Evolutionary conservation across 371 early-diverging fungal species (phyloP), one percentile per base, ranked within the genome.

Genomic region (Apophysomyces variabilis): DNA sequence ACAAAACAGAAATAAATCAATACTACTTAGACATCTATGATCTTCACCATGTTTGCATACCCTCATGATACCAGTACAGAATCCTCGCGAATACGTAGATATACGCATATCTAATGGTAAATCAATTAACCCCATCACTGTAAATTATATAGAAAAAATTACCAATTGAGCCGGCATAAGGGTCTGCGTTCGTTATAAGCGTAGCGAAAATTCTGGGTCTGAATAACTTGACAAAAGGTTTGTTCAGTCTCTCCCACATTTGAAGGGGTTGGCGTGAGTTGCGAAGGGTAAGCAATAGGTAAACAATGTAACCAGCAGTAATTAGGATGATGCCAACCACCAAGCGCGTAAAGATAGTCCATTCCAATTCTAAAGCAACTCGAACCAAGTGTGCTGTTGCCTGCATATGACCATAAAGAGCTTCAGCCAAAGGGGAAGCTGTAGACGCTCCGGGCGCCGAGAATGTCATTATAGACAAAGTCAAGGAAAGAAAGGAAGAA

Each of bases 51-150:
- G 9, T 12, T 12, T 5, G 63, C 74, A 69, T 77, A 82, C 83
- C 44, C 76, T 73, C 80, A 83, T 77, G 66, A 83, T 73, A 37
- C 77, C 83, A 18, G 80, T 77, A 66, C 83, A 83, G 50, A 77
- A 80, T 9, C 83, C 83, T 50, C 69, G 66, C 16, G 83, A 80
- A 62, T 77, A 78, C 0, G 83, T 83, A 9, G 83, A 77, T 6
- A 83, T 66, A 21, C 83, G 75, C 67, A 83, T 66, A 68, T 83
- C 83, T 83, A 61, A 9, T 35, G 43, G 14, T 26, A 35, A 13
- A 60, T 43, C 26, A 26, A 58, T 43, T 38, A 38, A 11, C 9
- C 36, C 38, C 45, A 0, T 1, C 26, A 32, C 50, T 16, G 44
- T 16, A 32, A 13, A 21, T 66, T 41, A 6, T 45, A n/a, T 5